phyloP scores from a whole-genome alignment of 257 asterid species.

The Solanum commersonii region DNA sequence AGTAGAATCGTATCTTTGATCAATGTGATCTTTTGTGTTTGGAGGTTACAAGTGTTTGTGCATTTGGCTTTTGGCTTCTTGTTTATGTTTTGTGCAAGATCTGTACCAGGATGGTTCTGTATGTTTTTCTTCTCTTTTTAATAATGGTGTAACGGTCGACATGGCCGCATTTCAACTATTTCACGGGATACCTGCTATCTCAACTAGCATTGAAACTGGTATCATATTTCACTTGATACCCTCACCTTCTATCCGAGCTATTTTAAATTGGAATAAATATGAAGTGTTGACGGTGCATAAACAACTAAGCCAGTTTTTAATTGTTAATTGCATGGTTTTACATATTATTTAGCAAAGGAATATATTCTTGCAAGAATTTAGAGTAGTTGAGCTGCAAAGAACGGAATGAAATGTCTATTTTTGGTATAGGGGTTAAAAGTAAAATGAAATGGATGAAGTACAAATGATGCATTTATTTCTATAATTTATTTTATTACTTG shows the following conservation, averaged over 20 bases:
- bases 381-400: too few relatives aligned
- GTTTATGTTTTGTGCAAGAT: neutral
- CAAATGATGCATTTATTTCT: too few relatives aligned
- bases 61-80: neutral
- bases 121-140: neutral
- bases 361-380: too few relatives aligned
- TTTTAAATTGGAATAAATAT: too few relatives aligned
- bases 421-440: too few relatives aligned
- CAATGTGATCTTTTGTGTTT: neutral
- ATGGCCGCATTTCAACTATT: neutral
- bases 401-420: too few relatives aligned
- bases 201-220: neutral
- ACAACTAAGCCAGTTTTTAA: accelerated
- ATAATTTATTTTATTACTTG: too few relatives aligned
- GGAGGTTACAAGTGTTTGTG: neutral
- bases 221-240: neutral
- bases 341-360: too few relatives aligned
- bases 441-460: too few relatives aligned
- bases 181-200: neutral
- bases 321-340: too few relatives aligned
- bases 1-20: neutral
- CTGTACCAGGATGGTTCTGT: neutral
- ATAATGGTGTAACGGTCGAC: neutral
- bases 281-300: too few relatives aligned
- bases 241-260: neutral